A percentile compares a stretch with the other conserved stretches of the same genome.
Conservation (phyloP, 306 rosid species). For the Vachellia collinsii region DNA sequence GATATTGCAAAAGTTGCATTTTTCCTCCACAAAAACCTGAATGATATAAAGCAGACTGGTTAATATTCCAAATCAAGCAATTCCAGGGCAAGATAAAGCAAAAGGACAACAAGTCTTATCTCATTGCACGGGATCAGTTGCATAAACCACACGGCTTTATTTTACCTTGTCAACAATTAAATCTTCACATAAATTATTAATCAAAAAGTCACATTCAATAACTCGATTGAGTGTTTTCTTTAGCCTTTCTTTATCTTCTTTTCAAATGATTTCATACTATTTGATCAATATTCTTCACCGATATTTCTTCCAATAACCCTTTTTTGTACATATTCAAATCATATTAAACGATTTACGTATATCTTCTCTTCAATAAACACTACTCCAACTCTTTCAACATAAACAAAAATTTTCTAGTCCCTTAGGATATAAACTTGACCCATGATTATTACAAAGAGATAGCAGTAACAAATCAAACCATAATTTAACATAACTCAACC, state of each 20-base stretch:
- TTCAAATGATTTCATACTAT: no score
- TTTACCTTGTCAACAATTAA: background rate
- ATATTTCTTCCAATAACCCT: no score
- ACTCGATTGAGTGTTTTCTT: no score
- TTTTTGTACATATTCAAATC: no score
- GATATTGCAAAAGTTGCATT: conserved; percentile 69
- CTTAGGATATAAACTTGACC: background rate
- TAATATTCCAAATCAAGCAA: conserved; percentile 1
- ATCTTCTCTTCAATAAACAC: no score
- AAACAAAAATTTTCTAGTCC: background rate
- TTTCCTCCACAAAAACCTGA: conserved; percentile 67
- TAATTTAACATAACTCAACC: background rate
- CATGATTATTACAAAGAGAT: conserved; percentile 7
- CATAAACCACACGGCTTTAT: background rate
- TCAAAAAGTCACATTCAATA: no score
- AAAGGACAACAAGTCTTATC: background rate
- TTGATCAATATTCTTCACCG: background rate
- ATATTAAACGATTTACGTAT: no score
- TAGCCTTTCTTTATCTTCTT: no score
- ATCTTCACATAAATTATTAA: no score
- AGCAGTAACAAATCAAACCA: conserved; percentile 16
- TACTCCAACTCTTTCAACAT: background rate
- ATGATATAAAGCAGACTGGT: background rate
- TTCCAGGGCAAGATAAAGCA: background rate
- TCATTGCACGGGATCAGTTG: no score